A percentile compares a stretch with the other conserved stretches of the same genome.
Conservation (phyloP, 2,329 filamentous ascomycete species). For the Ambrosiella cleistominuta region DNA sequence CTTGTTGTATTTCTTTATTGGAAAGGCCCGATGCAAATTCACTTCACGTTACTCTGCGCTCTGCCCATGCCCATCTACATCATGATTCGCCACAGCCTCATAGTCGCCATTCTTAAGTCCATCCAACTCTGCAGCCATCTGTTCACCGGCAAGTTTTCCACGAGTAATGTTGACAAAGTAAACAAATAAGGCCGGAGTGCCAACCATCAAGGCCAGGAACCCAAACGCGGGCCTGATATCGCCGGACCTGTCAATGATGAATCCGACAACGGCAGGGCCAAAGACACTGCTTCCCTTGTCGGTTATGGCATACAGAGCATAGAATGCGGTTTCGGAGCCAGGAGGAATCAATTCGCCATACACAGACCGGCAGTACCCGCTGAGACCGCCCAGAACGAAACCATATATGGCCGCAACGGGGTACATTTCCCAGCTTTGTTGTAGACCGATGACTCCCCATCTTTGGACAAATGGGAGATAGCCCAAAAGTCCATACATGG, state of each 20-base stretch:
- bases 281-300: slow-evolving; percentile 93
- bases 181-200: slow-evolving; percentile 68
- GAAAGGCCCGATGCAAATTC: too few species aligned
- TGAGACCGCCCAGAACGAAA: slow-evolving; percentile 81
- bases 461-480: slow-evolving; percentile 64
- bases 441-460: slow-evolving; percentile 67
- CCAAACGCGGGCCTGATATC: slow-evolving; percentile 78
- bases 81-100: background rate
- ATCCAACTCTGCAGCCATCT: slow-evolving; percentile 42
- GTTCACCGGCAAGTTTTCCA: slow-evolving; percentile 50
- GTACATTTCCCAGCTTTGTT: slow-evolving; percentile 95
- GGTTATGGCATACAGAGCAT: slow-evolving; percentile 89
- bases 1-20: slow-evolving; percentile 2
- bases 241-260: slow-evolving; percentile 70
- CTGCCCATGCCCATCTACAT: background rate
- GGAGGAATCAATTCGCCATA: slow-evolving; percentile 89
- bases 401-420: slow-evolving; percentile 80
- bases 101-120: slow-evolving; percentile 25
- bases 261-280: slow-evolving; percentile 81
- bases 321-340: slow-evolving; percentile 89
- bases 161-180: slow-evolving; percentile 71
- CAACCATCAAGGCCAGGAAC: slow-evolving; percentile 75
- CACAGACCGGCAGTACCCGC: slow-evolving; percentile 77
- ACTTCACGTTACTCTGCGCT: too few species aligned
- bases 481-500: slow-evolving; percentile 74